phyloP scores from a whole-genome alignment of 2,329 filamentous ascomycete species.

The Ceratocystis eucalypticola region DNA sequence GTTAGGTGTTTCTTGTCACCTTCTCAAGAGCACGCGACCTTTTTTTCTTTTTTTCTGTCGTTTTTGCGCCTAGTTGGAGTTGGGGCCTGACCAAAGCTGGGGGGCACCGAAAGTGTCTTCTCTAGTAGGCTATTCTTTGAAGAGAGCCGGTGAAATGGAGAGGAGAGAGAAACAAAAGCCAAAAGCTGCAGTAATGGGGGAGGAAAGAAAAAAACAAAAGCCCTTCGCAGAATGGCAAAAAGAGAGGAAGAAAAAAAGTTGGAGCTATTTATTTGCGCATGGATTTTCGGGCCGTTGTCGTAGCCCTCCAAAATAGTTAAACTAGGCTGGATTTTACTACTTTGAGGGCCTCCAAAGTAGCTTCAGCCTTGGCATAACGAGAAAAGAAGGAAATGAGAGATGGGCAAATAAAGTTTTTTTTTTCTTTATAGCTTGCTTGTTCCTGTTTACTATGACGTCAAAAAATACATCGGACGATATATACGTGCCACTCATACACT shows the following conservation, averaged over 20 bases:
- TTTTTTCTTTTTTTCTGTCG: background rate
- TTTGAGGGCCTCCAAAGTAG: background rate
- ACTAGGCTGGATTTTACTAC: background rate
- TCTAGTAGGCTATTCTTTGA: background rate
- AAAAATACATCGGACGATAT: no score
- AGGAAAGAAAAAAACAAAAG: background rate
- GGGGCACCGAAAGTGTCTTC: background rate
- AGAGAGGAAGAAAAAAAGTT: constrained; percentile 8
- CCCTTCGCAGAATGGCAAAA: background rate
- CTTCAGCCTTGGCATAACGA: background rate
- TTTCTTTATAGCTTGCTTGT: no score
- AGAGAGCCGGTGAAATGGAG: background rate
- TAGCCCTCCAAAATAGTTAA: background rate
- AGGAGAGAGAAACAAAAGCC: background rate
- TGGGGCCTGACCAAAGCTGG: background rate
- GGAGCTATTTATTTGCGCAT: background rate
- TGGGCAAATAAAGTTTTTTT: no score
- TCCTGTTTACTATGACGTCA: no score
- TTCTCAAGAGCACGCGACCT: background rate
- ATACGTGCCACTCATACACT: no score
- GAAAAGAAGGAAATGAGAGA: background rate
- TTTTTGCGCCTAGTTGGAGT: background rate
- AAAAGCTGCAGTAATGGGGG: no score
- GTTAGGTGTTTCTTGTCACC: background rate
- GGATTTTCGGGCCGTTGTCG: constrained; percentile 7